phyloP scores from a whole-genome alignment of 208 protist species.

The Acanthamoeba culbertsoni region DNA sequence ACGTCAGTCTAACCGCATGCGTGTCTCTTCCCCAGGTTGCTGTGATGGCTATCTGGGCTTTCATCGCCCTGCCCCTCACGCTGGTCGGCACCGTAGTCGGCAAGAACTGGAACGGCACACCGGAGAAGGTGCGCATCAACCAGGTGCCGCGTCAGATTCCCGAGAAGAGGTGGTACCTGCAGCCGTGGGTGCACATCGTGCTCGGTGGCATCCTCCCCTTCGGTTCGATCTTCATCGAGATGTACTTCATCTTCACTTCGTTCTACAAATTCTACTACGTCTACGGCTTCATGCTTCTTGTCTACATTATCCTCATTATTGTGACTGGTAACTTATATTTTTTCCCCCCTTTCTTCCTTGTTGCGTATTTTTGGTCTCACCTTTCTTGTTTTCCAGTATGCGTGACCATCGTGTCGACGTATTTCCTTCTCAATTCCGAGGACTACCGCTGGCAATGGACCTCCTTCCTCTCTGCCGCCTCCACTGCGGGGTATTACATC shows the following conservation, averaged over 20 bases:
- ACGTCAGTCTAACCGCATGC: neutral
- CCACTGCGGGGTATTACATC: slow-evolving; percentile 66
- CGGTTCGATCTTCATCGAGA: slow-evolving; percentile 94
- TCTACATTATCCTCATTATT: slow-evolving; percentile 90
- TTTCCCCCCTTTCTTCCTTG: neutral
- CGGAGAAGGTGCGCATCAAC: slow-evolving; percentile 88
- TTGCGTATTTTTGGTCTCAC: neutral
- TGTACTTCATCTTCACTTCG: slow-evolving; percentile 93
- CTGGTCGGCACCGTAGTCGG: slow-evolving; percentile 89
- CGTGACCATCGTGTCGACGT: slow-evolving; percentile 89
- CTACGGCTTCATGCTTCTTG: slow-evolving; percentile 93
- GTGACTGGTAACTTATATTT: slow-evolving; percentile 78
- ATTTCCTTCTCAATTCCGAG: slow-evolving; percentile 92
- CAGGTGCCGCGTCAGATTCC: slow-evolving; percentile 92
- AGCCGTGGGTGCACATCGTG: slow-evolving; percentile 76
- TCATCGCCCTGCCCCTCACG: slow-evolving; percentile 88
- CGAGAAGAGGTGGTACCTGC: slow-evolving; percentile 83
- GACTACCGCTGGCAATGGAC: slow-evolving; percentile 94
- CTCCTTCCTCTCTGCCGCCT: slow-evolving; percentile 88
- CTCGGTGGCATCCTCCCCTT: slow-evolving; percentile 93
- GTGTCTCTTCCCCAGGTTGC: slow-evolving; percentile 30
- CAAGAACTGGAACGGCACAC: slow-evolving; percentile 72
- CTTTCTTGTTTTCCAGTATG: slow-evolving; percentile 75
- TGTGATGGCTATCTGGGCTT: slow-evolving; percentile 85
- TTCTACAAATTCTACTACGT: slow-evolving; percentile 97